These are phyloP conservation scores for Groenewaldozyma salmanticensis DNA, from an alignment of 805 yeast genomes.

Conservation along the genomic window DNA sequence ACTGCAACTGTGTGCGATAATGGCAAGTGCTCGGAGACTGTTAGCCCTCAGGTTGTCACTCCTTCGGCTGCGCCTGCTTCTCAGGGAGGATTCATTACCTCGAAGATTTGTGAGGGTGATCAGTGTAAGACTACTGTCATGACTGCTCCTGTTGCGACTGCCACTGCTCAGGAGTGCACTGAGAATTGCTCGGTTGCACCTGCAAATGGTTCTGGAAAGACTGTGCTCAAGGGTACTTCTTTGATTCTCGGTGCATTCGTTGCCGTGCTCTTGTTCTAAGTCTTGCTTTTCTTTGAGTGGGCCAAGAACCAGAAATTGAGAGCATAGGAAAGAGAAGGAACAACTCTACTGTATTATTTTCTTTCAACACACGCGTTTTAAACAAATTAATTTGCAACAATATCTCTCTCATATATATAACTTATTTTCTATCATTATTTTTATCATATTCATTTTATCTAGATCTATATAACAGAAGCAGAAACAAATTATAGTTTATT, in stretches of 20 bases:
- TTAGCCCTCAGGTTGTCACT: background rate
- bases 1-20: background rate
- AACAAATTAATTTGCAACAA: too few relatives aligned
- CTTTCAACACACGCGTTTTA: too few relatives aligned
- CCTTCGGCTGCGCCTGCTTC: conserved; percentile 1
- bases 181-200: background rate
- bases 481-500: too few relatives aligned
- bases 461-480: too few relatives aligned
- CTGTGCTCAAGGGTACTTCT: background rate
- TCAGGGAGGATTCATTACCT: background rate
- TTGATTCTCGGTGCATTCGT: background rate
- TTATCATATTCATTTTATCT: too few relatives aligned
- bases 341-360: too few relatives aligned
- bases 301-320: too few relatives aligned
- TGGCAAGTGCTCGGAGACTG: conserved; percentile 1
- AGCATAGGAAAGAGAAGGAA: too few relatives aligned
- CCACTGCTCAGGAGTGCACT: background rate
- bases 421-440: too few relatives aligned
- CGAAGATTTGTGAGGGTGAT: background rate
- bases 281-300: too few relatives aligned
- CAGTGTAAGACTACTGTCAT: conserved; percentile 1
- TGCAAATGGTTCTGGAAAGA: background rate
- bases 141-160: conserved; percentile 1
- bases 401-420: too few relatives aligned
- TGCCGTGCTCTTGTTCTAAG: too few relatives aligned